phyloP scores from a whole-genome alignment of 495 filamentous ascomycete genomes.

The Penicillium egyptiacum region DNA sequence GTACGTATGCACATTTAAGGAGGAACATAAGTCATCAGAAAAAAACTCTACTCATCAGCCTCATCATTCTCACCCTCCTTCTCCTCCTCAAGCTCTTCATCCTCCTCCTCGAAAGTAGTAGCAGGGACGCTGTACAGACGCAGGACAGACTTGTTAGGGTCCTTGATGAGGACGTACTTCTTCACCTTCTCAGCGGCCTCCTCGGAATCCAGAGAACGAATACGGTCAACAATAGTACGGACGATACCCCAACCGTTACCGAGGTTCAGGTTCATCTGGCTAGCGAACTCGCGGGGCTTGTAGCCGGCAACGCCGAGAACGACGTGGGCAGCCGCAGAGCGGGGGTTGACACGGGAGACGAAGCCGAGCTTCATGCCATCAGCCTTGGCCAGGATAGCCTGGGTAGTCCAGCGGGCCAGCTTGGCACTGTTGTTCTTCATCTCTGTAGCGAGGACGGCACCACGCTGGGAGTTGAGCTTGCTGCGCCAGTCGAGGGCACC shows the following conservation, averaged over 20 bases:
- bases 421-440: conserved; percentile 99
- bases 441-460: conserved; percentile 94
- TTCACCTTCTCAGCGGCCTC: conserved; percentile 64
- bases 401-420: conserved; percentile 93
- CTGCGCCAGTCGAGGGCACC: conserved; percentile 93
- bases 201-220: conserved; percentile 58
- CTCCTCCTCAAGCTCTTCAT: conserved; percentile 54
- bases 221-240: conserved; percentile 92
- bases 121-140: conserved; percentile 88
- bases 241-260: conserved; percentile 99
- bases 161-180: conserved; percentile 74
- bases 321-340: conserved; percentile 84
- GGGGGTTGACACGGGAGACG: conserved; percentile 89
- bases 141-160: conserved; percentile 92
- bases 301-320: conserved; percentile 94
- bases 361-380: conserved; percentile 99
- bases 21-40: conserved; percentile 20
- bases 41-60: conserved; percentile 37
- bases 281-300: conserved; percentile 94
- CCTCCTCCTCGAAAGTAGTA: conserved; percentile 85
- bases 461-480: conserved; percentile 88
- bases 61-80: conserved; percentile 32
- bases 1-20: conserved; percentile 16
- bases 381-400: conserved; percentile 91
- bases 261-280: conserved; percentile 96